These are phyloP conservation scores for Podospora tetraspora DNA, from an alignment of 495 filamentous ascomycete genomes.

Conservation along the genomic window DNA sequence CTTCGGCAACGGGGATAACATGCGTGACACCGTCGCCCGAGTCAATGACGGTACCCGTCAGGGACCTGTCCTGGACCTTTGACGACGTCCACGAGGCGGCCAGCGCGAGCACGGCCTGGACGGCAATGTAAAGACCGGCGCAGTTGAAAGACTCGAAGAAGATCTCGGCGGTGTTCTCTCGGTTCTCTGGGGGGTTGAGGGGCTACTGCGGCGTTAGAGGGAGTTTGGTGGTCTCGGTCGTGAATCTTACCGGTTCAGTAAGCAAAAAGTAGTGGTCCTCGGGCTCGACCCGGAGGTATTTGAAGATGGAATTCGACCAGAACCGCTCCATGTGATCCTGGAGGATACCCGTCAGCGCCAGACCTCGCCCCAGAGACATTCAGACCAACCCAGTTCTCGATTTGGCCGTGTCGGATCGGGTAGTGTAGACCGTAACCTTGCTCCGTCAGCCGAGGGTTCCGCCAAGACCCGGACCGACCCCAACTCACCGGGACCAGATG, in stretches of 20 bases:
- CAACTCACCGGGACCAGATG: conserved; percentile 68
- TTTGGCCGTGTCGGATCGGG: conserved; percentile 93
- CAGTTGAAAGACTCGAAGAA: conserved; percentile 99
- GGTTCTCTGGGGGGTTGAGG: conserved; percentile 95
- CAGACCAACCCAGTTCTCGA: conserved; percentile 87
- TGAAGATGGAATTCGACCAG: conserved; percentile 99
- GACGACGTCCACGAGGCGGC: conserved; percentile 98
- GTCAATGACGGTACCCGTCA: conserved; percentile 96
- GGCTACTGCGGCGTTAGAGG: conserved; percentile 53
- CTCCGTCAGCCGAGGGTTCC: conserved; percentile 17
- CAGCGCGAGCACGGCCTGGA: conserved; percentile 93
- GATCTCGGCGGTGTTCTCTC: conserved; percentile 98
- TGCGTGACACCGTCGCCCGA: conserved; percentile 97
- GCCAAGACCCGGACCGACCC: background rate
- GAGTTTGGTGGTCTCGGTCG: background rate
- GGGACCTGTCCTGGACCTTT: conserved; percentile 93
- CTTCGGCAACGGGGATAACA: conserved; percentile 97
- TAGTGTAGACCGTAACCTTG: conserved; percentile 92
- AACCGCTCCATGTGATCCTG: conserved; percentile 98
- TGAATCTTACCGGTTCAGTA: conserved; percentile 75
- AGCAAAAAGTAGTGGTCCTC: conserved; percentile 98
- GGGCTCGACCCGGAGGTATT: conserved; percentile 94
- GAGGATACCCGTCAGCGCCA: conserved; percentile 19
- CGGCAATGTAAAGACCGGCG: conserved; percentile 96
- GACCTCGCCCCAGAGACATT: background rate